Evolutionary conservation across 2,329 filamentous ascomycete genomes (phyloP).

Genomic region (Venturia oleaginea): DNA sequence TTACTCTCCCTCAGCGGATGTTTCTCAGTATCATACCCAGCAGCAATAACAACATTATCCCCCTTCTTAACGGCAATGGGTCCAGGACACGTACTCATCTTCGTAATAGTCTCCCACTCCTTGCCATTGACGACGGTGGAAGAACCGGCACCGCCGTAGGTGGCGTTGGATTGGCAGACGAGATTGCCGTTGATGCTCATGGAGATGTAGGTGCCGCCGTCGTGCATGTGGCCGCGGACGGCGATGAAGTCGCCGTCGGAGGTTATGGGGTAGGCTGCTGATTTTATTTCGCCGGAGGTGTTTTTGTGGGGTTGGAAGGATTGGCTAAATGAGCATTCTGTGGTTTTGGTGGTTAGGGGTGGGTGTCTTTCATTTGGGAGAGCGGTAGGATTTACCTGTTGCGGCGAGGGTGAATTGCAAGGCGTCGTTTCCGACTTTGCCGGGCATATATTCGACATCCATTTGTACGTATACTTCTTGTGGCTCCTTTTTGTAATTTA

Average conservation of each 20-base stretch:
- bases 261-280: not conserved
- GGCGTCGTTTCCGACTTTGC: conserved; percentile 6
- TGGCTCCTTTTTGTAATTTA: conserved; percentile 4
- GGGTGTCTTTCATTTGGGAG: not conserved
- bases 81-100: not conserved
- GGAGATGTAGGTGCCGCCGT: not conserved
- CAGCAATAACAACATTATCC: not conserved
- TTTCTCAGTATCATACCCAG: not conserved
- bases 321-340: not conserved
- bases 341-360: not conserved
- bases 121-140: not conserved
- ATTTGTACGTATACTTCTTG: conserved; percentile 9
- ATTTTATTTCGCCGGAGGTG: not conserved
- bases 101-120: not conserved
- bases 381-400: not conserved
- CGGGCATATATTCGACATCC: conserved; percentile 11
- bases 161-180: not conserved
- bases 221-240: not conserved
- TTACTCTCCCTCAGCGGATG: not conserved
- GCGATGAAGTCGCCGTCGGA: not conserved
- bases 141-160: not conserved
- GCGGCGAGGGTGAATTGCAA: not conserved
- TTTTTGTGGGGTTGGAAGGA: not conserved
- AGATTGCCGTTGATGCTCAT: not conserved
- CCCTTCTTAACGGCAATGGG: conserved; percentile 1